Conservation (phyloP, 2,329 filamentous ascomycete genomes). For the Pseudomassariella vexata region DNA sequence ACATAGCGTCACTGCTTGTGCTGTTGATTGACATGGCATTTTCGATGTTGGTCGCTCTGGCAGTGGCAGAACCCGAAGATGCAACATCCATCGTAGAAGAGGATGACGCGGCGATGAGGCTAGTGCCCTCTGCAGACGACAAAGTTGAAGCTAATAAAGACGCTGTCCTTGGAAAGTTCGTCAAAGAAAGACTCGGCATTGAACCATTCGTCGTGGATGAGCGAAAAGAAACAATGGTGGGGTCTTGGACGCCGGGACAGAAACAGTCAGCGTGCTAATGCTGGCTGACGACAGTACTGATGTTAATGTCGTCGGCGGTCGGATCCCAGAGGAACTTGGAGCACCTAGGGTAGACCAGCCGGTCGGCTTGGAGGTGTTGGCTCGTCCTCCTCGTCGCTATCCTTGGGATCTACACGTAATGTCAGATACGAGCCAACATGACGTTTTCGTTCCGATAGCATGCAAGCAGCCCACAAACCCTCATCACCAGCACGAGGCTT, state of each 20-base stretch:
- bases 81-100: neutral
- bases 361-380: too few species aligned
- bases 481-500: neutral
- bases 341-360: too few species aligned
- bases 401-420: too few species aligned
- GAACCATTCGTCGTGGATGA: neutral
- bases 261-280: neutral
- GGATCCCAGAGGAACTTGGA: too few species aligned
- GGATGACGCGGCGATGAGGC: neutral
- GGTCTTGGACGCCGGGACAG: neutral
- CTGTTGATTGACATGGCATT: constrained; percentile 1
- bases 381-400: too few species aligned
- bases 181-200: neutral
- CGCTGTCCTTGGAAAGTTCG: neutral
- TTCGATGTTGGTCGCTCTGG: constrained; percentile 1
- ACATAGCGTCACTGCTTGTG: neutral
- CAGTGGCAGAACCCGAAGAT: neutral
- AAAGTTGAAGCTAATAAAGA: too few species aligned
- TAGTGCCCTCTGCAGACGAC: neutral
- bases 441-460: too few species aligned
- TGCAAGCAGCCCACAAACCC: too few species aligned
- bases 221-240: neutral
- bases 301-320: too few species aligned
- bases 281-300: too few species aligned
- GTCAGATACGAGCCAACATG: too few species aligned